A percentile compares a stretch with the other conserved stretches of the same genome.
phyloP scores from a whole-genome alignment of 345 rosid species.

The Litchi chinensis region DNA sequence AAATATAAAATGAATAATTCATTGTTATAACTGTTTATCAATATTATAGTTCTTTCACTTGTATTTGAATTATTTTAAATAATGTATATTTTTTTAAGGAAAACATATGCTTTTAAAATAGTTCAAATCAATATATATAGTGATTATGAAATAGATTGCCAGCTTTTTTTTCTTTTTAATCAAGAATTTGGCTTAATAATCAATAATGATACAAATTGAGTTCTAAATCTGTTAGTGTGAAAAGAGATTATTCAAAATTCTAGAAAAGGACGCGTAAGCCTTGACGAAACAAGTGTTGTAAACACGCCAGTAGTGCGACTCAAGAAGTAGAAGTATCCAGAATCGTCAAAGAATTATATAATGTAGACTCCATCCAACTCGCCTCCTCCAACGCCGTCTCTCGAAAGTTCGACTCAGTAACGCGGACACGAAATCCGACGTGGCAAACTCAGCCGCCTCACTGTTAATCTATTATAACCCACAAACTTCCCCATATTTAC shows the following conservation, averaged over 20 bases:
- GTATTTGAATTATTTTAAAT: too few species aligned
- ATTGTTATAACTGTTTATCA: too few species aligned
- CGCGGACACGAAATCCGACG: constrained; percentile 39
- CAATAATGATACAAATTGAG: too few species aligned
- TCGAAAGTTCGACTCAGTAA: neutral
- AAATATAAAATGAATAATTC: too few species aligned
- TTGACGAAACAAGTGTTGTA: neutral
- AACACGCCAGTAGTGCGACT: neutral
- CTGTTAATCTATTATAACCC: neutral
- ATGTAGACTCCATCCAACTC: constrained; percentile 9
- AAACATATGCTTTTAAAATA: too few species aligned
- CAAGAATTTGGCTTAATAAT: too few species aligned
- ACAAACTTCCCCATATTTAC: neutral
- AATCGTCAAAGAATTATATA: neutral
- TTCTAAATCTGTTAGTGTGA: too few species aligned
- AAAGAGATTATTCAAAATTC: neutral
- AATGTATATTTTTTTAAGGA: too few species aligned
- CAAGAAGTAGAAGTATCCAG: constrained; percentile 14
- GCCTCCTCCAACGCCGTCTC: constrained; percentile 7
- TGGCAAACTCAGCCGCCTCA: constrained; percentile 9
- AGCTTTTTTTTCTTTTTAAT: neutral
- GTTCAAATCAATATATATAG: too few species aligned
- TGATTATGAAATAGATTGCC: too few species aligned
- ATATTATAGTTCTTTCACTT: too few species aligned
- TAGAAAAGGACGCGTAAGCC: neutral